These are phyloP conservation scores for Phytopythium delawarense DNA, from an alignment of 352 stramenopile species.

Conservation along the genomic window DNA sequence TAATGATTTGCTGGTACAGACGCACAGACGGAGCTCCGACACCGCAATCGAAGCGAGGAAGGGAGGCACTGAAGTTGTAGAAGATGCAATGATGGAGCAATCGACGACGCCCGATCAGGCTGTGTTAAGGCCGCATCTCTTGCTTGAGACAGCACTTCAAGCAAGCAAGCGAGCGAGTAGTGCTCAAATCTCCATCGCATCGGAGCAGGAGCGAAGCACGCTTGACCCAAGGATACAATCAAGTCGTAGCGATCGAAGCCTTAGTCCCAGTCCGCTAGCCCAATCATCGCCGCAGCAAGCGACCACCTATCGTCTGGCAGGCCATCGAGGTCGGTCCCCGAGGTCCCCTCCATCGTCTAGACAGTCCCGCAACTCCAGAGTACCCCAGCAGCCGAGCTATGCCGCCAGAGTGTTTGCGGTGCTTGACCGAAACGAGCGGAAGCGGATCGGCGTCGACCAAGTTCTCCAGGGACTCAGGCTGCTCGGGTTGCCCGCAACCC, in stretches of 20 bases:
- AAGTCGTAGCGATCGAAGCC: neutral
- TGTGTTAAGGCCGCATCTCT: neutral
- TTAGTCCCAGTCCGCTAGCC: neutral
- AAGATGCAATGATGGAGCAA: neutral
- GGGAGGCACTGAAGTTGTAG: neutral
- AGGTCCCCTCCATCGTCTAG: neutral
- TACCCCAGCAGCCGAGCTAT: constrained; percentile 26
- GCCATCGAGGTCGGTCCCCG: neutral
- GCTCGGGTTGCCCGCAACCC: constrained; percentile 46
- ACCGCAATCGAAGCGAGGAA: neutral
- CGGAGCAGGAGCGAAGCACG: neutral
- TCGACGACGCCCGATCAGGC: neutral
- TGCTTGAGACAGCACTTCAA: neutral
- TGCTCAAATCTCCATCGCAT: neutral
- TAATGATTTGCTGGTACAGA: constrained; percentile 14
- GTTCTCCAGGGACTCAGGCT: constrained; percentile 53
- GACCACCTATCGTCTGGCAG: neutral
- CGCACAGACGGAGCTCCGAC: neutral
- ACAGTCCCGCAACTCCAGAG: neutral
- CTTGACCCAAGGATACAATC: too few species aligned
- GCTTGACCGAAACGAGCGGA: constrained; percentile 38
- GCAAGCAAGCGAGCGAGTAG: neutral
- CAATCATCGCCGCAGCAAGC: neutral
- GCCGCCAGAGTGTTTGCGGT: constrained; percentile 44
- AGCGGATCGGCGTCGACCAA: constrained; percentile 47